phyloP scores from a whole-genome alignment of 805 yeast genomes.

The Barnettozyma californica region DNA sequence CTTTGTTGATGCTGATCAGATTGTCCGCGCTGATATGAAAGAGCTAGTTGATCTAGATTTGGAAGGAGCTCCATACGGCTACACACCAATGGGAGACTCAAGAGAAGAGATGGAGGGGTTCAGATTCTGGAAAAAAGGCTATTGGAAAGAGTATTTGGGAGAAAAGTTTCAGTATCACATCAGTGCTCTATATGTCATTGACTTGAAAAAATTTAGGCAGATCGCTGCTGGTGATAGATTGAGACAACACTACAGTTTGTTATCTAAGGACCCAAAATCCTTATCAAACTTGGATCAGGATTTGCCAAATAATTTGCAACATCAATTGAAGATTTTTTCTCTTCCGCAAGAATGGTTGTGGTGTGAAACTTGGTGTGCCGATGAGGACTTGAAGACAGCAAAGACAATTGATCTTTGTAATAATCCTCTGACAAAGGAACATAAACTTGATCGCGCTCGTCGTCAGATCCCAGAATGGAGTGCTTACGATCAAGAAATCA shows the following conservation, averaged over 20 bases:
- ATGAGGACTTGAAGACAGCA: conserved; percentile 53
- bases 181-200: conserved; percentile 81
- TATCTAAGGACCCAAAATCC: conserved; percentile 76
- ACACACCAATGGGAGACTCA: conserved; percentile 82
- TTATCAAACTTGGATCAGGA: conserved; percentile 87
- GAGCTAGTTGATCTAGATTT: conserved; percentile 66
- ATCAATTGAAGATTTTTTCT: conserved; percentile 58
- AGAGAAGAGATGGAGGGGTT: conserved; percentile 76
- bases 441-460: conserved; percentile 68
- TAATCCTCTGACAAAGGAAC: conserved; percentile 78
- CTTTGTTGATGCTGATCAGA: conserved; percentile 83
- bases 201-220: conserved; percentile 59
- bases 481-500: conserved; percentile 53
- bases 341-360: conserved; percentile 83
- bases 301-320: conserved; percentile 83
- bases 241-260: conserved; percentile 77
- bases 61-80: conserved; percentile 81
- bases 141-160: conserved; percentile 66
- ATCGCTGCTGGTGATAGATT: conserved; percentile 72
- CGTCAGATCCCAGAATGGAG: conserved; percentile 79
- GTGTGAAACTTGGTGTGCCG: conserved; percentile 92
- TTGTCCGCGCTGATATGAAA: conserved; percentile 67
- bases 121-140: conserved; percentile 90
- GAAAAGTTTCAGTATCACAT: conserved; percentile 60
- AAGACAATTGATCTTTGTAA: conserved; percentile 81